These are phyloP conservation scores for Paecilomyces fulvus DNA, from an alignment of 2,329 filamentous ascomycete species.

Conservation along the genomic window DNA sequence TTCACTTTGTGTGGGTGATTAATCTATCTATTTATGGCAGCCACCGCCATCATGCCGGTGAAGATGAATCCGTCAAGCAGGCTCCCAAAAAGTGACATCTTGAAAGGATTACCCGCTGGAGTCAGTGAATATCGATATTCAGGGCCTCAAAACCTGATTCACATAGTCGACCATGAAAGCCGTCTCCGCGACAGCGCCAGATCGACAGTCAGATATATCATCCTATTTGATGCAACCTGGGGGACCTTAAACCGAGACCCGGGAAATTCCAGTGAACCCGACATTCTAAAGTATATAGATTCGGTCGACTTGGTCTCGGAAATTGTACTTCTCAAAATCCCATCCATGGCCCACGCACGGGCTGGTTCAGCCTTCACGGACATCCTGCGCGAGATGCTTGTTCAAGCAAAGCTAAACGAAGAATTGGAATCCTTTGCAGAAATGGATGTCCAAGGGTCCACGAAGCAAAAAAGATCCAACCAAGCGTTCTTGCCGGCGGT, in stretches of 20 bases:
- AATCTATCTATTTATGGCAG: not conserved
- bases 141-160: not conserved
- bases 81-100: not conserved
- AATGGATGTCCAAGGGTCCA: not conserved
- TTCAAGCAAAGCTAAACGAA: not conserved
- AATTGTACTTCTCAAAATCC: not conserved
- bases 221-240: not conserved
- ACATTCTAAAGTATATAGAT: not conserved
- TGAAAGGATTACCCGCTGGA: not conserved
- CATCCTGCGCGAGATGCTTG: not conserved
- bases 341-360: not conserved
- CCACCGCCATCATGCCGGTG: not conserved
- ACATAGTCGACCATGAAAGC: not conserved
- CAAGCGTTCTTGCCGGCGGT: not conserved
- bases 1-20: too few relatives aligned
- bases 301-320: not conserved
- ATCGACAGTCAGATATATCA: not conserved
- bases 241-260: not conserved
- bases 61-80: not conserved
- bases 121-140: not conserved
- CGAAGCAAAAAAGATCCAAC: conserved; percentile 3
- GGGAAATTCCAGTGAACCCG: not conserved
- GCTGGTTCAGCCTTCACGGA: not conserved
- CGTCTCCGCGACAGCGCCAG: not conserved
- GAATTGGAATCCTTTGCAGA: not conserved